These are phyloP conservation scores for Spergularia marina DNA, from an alignment of 148 eudicot genomes.

Conservation along the genomic window DNA sequence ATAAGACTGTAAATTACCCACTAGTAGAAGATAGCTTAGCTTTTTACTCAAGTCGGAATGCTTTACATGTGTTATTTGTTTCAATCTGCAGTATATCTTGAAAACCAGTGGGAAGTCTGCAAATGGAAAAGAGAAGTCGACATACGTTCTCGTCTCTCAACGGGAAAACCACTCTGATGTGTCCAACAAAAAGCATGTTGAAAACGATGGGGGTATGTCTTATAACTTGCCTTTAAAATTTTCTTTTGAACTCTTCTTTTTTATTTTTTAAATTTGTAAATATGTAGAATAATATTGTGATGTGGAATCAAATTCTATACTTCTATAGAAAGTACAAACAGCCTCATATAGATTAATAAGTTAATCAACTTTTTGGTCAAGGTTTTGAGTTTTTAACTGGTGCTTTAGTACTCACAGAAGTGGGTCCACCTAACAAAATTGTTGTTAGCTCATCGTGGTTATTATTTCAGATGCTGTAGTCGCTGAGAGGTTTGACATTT, in stretches of 20 bases:
- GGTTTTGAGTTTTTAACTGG: no score
- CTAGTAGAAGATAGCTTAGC: not conserved
- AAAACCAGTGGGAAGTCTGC: constrained; percentile 55
- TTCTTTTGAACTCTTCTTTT: not conserved
- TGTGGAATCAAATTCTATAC: constrained; percentile 2
- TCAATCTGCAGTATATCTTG: constrained; percentile 55
- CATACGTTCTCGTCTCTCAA: constrained; percentile 42
- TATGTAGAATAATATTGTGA: not conserved
- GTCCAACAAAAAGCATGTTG: constrained; percentile 40
- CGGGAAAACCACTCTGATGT: constrained; percentile 44
- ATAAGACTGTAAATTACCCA: not conserved
- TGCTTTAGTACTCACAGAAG: not conserved
- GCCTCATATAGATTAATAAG: not conserved
- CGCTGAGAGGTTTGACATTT: not conserved
- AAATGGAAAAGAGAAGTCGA: constrained; percentile 64
- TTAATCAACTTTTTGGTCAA: not conserved
- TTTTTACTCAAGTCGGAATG: not conserved
- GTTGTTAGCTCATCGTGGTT: no score
- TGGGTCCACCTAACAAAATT: not conserved
- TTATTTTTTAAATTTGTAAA: no score
- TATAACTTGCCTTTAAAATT: constrained; percentile 6
- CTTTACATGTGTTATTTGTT: constrained; percentile 5
- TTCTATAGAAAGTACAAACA: not conserved
- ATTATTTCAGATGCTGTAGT: not conserved
- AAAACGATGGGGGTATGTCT: constrained; percentile 50